A percentile compares a stretch with the other conserved stretches of the same genome.
These are phyloP conservation scores for Tetrastigma voinierianum DNA, from an alignment of 164 flowering plant genomes.

Conservation along the genomic window DNA sequence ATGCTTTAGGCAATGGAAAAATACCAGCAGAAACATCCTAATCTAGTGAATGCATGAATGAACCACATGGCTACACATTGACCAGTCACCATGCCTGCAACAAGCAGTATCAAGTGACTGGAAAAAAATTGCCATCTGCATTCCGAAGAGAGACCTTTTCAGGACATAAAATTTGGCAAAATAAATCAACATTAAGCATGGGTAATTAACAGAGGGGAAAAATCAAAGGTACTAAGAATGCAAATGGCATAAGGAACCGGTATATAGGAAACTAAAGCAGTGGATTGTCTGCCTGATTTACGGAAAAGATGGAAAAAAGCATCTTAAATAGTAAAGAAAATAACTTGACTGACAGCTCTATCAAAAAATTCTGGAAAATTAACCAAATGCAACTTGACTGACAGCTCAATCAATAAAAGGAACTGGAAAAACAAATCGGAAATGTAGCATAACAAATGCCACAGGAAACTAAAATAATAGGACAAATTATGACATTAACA, in stretches of 20 bases:
- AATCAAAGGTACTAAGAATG: background rate
- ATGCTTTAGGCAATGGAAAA: too few relatives aligned
- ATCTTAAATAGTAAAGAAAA: background rate
- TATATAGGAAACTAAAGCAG: background rate
- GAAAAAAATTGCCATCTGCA: background rate
- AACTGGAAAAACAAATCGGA: constrained; percentile 16
- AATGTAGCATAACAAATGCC: constrained; percentile 36
- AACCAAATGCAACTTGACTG: constrained; percentile 19
- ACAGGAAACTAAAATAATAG: constrained; percentile 26
- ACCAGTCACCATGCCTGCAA: constrained; percentile 1
- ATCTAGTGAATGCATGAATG: background rate
- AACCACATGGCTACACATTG: background rate
- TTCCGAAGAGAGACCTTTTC: background rate
- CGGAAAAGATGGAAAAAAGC: background rate
- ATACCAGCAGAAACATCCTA: background rate
- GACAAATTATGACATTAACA: constrained; percentile 21
- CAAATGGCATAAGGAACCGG: background rate
- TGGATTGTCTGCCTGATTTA: background rate
- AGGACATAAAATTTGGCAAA: background rate
- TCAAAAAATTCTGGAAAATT: constrained; percentile 11
- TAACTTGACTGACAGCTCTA: constrained; percentile 8
- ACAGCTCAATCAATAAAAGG: constrained; percentile 19
- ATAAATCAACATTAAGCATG: background rate
- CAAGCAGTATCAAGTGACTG: background rate
- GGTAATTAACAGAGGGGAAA: background rate